Percentiles rank a stretch among this genome's conserved stretches.
Conservation (phyloP, 176 grass and related monocot genomes). For the Elymus sibiricus region DNA sequence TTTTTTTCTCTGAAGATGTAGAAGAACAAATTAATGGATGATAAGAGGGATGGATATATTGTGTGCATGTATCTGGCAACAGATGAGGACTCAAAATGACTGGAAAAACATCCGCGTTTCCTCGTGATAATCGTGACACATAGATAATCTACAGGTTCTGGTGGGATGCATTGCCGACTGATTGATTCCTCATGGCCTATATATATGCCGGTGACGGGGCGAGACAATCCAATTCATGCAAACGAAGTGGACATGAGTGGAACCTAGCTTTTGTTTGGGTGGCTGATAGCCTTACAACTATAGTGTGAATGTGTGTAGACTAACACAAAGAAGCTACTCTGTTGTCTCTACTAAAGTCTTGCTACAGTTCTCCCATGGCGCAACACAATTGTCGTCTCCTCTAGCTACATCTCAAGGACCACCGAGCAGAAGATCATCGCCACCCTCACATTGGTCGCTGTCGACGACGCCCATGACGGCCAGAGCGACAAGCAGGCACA, state of each 20-base stretch:
- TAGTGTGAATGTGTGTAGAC: neutral
- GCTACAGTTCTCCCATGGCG: too few species aligned
- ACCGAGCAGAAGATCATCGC: too few species aligned
- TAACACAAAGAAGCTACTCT: neutral
- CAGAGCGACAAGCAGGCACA: too few species aligned
- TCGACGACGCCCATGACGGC: too few species aligned
- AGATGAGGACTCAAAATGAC: neutral
- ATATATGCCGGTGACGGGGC: too few species aligned
- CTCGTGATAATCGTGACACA: neutral
- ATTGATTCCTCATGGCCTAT: constrained; percentile 14
- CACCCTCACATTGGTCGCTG: too few species aligned
- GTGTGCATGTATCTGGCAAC: neutral
- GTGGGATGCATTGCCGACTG: neutral
- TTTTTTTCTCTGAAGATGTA: neutral
- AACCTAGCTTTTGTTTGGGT: neutral
- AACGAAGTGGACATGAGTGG: neutral
- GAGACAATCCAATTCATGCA: constrained; percentile 19
- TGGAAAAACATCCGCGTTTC: neutral
- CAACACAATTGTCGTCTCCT: too few species aligned
- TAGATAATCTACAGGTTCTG: constrained; percentile 20
- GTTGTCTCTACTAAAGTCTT: neutral
- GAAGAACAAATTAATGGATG: neutral
- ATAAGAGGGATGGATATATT: neutral
- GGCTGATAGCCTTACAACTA: neutral
- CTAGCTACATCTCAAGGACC: too few species aligned